phyloP scores from a whole-genome alignment of 2,329 filamentous ascomycete species.

The Tricladium varicosporioides region DNA sequence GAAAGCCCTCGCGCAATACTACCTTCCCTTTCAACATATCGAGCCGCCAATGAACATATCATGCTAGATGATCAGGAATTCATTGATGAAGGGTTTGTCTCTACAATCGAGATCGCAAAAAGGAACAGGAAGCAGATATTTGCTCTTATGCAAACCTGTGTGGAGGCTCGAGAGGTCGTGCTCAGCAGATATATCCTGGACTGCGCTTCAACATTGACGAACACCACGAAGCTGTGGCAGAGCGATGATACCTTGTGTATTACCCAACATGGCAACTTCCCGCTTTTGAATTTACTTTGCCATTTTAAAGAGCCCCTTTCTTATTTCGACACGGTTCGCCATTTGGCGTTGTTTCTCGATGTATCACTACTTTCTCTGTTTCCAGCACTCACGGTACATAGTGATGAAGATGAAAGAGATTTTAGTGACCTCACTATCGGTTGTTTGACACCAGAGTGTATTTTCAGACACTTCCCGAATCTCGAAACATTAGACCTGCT shows the following conservation, averaged over 20 bases:
- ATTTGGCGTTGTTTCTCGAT: neutral
- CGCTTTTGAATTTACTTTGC: neutral
- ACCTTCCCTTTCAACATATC: neutral
- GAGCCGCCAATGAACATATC: neutral
- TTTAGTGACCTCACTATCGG: neutral
- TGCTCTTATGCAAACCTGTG: neutral
- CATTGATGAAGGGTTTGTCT: neutral
- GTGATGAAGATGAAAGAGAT: neutral
- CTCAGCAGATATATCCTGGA: neutral
- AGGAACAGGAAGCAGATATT: neutral
- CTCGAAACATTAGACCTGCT: neutral
- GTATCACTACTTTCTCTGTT: neutral
- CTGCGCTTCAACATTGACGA: neutral
- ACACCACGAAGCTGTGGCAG: neutral
- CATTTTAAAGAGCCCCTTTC: neutral
- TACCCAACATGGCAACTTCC: neutral
- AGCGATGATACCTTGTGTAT: neutral
- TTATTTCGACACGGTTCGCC: neutral
- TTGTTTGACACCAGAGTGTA: neutral
- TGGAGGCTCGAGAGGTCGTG: neutral
- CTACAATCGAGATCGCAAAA: neutral
- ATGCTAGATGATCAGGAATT: neutral
- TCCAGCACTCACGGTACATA: neutral
- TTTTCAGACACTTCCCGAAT: neutral
- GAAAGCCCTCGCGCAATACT: neutral